Evolutionary conservation across 768 basidiomycete genomes (phyloP).

Genomic region (Lactarius vividus): DNA sequence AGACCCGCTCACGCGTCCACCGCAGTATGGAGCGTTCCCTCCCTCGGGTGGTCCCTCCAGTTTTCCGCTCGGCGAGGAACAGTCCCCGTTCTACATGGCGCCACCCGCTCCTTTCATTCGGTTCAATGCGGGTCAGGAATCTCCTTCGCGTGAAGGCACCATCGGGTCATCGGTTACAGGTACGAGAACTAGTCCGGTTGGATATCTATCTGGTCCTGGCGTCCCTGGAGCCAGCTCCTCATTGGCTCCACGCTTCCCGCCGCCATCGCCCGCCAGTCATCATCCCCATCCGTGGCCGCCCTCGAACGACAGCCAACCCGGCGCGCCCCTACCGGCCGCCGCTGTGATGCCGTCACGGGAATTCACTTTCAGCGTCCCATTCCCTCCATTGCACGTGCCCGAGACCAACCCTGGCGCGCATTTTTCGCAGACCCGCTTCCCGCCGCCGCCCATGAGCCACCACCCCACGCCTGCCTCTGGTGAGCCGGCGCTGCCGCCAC

Average conservation of each 20-base stretch:
- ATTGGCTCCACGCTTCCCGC: conserved; percentile 5
- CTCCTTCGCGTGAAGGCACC: conserved; percentile 5
- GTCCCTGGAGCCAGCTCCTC: conserved; percentile 25
- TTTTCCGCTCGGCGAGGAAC: conserved; percentile 22
- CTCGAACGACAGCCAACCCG: not conserved
- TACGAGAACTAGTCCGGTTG: conserved; percentile 8
- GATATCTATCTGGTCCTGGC: conserved; percentile 24
- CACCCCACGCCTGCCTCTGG: not conserved
- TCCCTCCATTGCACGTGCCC: conserved; percentile 24
- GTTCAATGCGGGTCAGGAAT: conserved; percentile 6
- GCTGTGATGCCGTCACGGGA: conserved; percentile 8
- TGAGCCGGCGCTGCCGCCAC: not conserved
- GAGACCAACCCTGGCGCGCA: not conserved
- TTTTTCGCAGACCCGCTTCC: conserved; percentile 1
- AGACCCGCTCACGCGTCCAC: conserved; percentile 49
- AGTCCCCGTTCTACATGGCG: conserved; percentile 16
- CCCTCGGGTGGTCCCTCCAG: conserved; percentile 28
- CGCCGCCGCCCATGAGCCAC: not conserved
- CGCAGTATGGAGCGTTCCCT: conserved; percentile 62
- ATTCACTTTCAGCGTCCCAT: conserved; percentile 21
- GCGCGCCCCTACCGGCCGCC: not conserved
- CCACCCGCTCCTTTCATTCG: conserved; percentile 7
- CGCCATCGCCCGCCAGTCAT: not conserved
- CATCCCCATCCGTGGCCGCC: not conserved
- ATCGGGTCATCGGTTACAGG: conserved; percentile 3